Evolutionary conservation across 805 yeast genomes (phyloP).

Genomic region (Lipomyces lipofer): DNA sequence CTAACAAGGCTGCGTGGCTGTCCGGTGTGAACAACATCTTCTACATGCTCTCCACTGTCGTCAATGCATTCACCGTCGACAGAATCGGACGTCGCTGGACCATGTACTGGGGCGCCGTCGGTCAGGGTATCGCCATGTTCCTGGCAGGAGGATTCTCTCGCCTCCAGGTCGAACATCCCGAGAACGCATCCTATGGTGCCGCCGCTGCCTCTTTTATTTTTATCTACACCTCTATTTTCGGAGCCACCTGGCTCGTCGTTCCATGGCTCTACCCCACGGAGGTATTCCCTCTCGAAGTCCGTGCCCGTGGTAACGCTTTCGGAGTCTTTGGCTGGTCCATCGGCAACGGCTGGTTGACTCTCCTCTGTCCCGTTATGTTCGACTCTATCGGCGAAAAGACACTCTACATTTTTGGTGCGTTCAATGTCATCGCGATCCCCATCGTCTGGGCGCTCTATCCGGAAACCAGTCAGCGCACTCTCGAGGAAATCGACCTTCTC

Average conservation of each 20-base stretch:
- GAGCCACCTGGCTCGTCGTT: constrained; percentile 38
- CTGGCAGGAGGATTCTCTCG: constrained; percentile 44
- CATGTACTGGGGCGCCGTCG: constrained; percentile 33
- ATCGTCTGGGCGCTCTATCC: constrained; percentile 57
- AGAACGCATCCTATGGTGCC: constrained; percentile 40
- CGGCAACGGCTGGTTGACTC: constrained; percentile 42
- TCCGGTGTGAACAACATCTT: constrained; percentile 51
- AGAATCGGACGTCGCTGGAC: constrained; percentile 51
- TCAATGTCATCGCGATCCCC: constrained; percentile 34
- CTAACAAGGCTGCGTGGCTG: constrained; percentile 46
- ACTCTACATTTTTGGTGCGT: constrained; percentile 40
- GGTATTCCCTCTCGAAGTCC: constrained; percentile 36
- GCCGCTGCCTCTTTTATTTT: constrained; percentile 42
- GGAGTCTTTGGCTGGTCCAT: constrained; percentile 29
- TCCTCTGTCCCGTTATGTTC: constrained; percentile 41
- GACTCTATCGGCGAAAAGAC: constrained; percentile 38
- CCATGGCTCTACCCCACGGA: constrained; percentile 39
- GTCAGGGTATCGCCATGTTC: constrained; percentile 45
- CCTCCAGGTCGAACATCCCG: constrained; percentile 36
- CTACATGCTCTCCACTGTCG: constrained; percentile 45
- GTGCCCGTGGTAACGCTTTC: constrained; percentile 38
- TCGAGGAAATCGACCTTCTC: constrained; percentile 59
- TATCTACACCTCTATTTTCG: constrained; percentile 41
- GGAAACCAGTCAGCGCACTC: constrained; percentile 59
- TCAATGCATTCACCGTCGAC: constrained; percentile 58